Evolutionary conservation across 768 basidiomycete genomes (phyloP), one percentile per base, ranked within the genome.

Genomic region (Suillus hirtellus): DNA sequence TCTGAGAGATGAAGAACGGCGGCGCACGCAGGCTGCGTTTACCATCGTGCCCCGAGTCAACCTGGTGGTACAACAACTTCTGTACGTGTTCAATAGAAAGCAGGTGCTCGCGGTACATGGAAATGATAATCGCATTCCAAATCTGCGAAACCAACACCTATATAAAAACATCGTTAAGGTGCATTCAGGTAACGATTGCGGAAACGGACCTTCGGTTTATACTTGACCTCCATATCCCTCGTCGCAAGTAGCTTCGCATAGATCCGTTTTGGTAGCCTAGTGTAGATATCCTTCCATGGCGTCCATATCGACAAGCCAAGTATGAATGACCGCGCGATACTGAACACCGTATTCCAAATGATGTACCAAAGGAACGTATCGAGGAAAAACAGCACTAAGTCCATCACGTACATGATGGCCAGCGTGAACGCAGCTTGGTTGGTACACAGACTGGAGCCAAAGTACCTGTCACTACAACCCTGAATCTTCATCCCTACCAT

Each of bases 311-410:
- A 95, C 58, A 99, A 82, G 8, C 96, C 97, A 59, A 99, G 84
- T 27, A 86, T 81, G 77, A 99, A 99, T 19, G 89, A 92, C 61
- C 96, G 84, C 27, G 81, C 90, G 69, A 96, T 93, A 72, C 89
- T 91, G 79, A 92, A 92, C 62, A 95, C 92, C 11, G 95, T 96
- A 76, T 98, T 98, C 96, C 96, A 98, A 73, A 98, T 98, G 79
- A 99, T 96, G 73, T 96, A 99, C 97, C 97, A 99, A 37, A 99
- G 79, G 90, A 98, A 99, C 8, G 97, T 99, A 80, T 99, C 97
- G 77, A 99, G 82, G 86, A 99, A 99, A 86, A 93, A 99, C 52
- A 99, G 85, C 59, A 90, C 87, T 54, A 99, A 79, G 73, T 99
- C 97, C 96, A 99, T 98, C 81, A 97, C 80, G 74, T 95, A 99